Percentiles rank a stretch among this genome's conserved stretches.
These are phyloP conservation scores for Pseudozyma tsukubaensis DNA, from an alignment of 1,284 basidiomycete species.

Conservation along the genomic window DNA sequence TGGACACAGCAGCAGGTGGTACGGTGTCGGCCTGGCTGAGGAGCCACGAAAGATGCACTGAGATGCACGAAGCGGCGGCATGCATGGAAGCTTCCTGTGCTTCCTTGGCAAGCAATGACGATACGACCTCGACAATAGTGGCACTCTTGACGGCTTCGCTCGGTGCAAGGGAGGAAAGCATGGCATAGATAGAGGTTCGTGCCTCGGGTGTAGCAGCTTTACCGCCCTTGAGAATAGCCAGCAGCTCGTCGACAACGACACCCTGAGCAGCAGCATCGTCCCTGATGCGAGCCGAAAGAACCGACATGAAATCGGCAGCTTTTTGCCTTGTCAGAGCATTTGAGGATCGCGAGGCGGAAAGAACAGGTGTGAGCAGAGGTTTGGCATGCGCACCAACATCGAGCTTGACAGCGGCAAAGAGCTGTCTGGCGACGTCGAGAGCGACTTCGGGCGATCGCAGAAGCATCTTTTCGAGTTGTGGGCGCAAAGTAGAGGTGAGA, in stretches of 20 bases:
- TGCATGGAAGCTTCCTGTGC: constrained; percentile 55
- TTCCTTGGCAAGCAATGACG: constrained; percentile 59
- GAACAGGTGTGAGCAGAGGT: constrained; percentile 42
- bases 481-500: constrained; percentile 50
- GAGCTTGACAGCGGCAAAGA: constrained; percentile 46
- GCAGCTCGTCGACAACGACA: constrained; percentile 46
- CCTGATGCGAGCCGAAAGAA: constrained; percentile 24
- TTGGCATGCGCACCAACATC: constrained; percentile 44
- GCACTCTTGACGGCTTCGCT: constrained; percentile 31
- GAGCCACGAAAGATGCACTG: constrained; percentile 41
- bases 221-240: constrained; percentile 53
- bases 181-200: constrained; percentile 51
- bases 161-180: constrained; percentile 46
- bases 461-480: constrained; percentile 65
- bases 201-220: constrained; percentile 57
- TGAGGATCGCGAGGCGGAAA: constrained; percentile 57
- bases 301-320: constrained; percentile 42
- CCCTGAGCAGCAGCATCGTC: constrained; percentile 33
- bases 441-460: constrained; percentile 64
- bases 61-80: constrained; percentile 47
- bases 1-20: constrained; percentile 28
- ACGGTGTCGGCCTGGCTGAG: constrained; percentile 23
- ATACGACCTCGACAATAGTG: constrained; percentile 40
- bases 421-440: constrained; percentile 43
- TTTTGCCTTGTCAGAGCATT: constrained; percentile 50